Evolutionary conservation across 208 protist genomes (phyloP).

Genomic region (Leishmania major): DNA sequence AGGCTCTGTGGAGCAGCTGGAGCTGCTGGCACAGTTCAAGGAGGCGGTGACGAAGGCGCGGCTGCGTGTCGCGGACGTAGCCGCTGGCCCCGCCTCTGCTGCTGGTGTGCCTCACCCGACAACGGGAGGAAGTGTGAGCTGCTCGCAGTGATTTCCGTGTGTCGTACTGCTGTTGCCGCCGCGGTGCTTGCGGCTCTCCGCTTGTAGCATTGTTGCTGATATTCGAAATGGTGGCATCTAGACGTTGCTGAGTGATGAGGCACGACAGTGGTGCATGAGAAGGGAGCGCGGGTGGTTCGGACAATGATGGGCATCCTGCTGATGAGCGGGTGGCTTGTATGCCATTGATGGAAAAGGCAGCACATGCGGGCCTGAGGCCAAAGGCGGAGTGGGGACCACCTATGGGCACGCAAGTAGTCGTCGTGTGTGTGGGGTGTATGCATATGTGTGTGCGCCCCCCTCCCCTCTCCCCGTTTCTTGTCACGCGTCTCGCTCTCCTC

Average conservation of each 20-base stretch:
- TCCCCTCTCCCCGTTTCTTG: no score
- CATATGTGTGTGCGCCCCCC: neutral
- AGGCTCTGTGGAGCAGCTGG: constrained; percentile 58
- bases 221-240: neutral
- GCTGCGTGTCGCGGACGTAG: constrained; percentile 11
- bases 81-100: neutral
- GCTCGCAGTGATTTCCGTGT: neutral
- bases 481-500: no score
- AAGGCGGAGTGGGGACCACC: neutral
- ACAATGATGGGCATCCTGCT: neutral
- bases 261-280: neutral
- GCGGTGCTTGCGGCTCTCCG: neutral
- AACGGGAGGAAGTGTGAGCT: neutral
- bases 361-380: neutral
- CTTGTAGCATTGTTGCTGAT: neutral
- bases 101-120: neutral
- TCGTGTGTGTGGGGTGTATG: neutral
- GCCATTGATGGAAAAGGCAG: neutral
- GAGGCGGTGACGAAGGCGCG: constrained; percentile 32
- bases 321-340: neutral
- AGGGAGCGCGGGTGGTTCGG: neutral
- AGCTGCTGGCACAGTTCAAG: constrained; percentile 53
- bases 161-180: neutral
- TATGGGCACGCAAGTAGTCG: neutral
- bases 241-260: neutral